A percentile compares a stretch with the other conserved stretches of the same genome.
Evolutionary conservation across 768 basidiomycete genomes (phyloP).

Genomic region (Rhizopogon rudus): DNA sequence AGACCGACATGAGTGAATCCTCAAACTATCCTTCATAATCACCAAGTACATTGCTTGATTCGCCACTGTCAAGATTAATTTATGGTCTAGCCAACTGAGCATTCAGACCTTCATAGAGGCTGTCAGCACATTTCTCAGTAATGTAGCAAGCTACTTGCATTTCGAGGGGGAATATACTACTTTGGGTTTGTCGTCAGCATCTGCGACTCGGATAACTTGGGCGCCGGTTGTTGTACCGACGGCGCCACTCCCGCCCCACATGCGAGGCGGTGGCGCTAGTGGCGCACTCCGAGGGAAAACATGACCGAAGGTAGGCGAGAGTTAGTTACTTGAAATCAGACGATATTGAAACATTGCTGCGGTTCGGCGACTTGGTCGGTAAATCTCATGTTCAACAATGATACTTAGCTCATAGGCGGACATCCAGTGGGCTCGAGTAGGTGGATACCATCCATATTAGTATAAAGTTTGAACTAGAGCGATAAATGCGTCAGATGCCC

Average conservation of each 20-base stretch:
- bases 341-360: too few relatives aligned
- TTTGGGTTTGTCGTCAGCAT: not conserved
- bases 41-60: not conserved
- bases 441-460: too few relatives aligned
- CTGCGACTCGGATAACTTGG: not conserved
- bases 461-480: not conserved
- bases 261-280: slow-evolving; percentile 24
- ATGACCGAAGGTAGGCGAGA: slow-evolving; percentile 27
- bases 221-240: not conserved
- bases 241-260: slow-evolving; percentile 19
- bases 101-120: not conserved
- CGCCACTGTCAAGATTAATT: not conserved
- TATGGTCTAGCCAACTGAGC: not conserved
- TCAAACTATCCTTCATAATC: not conserved
- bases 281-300: slow-evolving; percentile 46
- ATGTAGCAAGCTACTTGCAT: not conserved
- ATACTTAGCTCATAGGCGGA: not conserved
- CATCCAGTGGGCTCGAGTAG: not conserved
- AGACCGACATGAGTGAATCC: not conserved
- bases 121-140: not conserved
- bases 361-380: too few relatives aligned
- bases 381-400: not conserved
- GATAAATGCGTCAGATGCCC: not conserved
- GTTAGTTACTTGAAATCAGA: too few relatives aligned
- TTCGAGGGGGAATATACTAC: not conserved